Conservation (phyloP, 495 filamentous ascomycete genomes). For the Trichoderma reesei region DNA sequence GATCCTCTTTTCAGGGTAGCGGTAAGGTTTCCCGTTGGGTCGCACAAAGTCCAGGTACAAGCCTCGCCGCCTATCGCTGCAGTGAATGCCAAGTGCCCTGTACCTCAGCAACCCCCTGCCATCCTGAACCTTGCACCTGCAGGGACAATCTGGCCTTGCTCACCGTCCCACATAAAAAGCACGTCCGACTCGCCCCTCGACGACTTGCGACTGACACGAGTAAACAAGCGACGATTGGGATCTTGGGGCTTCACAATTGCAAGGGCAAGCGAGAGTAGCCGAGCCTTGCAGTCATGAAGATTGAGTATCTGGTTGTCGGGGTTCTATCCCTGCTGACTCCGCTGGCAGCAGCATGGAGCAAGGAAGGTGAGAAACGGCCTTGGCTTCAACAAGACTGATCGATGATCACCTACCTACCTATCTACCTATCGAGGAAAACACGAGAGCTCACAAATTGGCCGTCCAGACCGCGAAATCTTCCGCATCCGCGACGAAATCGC, state of each 20-base stretch:
- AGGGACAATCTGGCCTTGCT: not conserved
- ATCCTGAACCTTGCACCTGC: no score
- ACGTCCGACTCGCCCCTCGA: conserved; percentile 1
- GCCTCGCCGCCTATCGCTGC: no score
- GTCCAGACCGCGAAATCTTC: conserved; percentile 92
- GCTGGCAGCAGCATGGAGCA: conserved; percentile 64
- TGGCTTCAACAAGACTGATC: no score
- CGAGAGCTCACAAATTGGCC: not conserved
- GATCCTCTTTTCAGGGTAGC: no score
- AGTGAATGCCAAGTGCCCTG: no score
- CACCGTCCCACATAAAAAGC: conserved; percentile 8
- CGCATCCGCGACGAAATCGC: conserved; percentile 78
- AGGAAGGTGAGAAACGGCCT: conserved; percentile 80
- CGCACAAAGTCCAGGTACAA: no score
- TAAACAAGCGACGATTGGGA: not conserved
- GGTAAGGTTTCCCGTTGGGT: no score
- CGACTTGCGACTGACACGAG: not conserved
- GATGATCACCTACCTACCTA: no score
- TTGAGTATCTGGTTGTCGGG: conserved; percentile 41
- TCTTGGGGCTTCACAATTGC: not conserved
- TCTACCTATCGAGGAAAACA: not conserved
- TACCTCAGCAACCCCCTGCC: no score
- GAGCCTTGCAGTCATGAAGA: conserved; percentile 38
- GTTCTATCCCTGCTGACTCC: conserved; percentile 50
- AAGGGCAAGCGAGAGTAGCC: not conserved